Conservation (phyloP, 1,139 yeast species). For the Debaryomyces psychrophilus region DNA sequence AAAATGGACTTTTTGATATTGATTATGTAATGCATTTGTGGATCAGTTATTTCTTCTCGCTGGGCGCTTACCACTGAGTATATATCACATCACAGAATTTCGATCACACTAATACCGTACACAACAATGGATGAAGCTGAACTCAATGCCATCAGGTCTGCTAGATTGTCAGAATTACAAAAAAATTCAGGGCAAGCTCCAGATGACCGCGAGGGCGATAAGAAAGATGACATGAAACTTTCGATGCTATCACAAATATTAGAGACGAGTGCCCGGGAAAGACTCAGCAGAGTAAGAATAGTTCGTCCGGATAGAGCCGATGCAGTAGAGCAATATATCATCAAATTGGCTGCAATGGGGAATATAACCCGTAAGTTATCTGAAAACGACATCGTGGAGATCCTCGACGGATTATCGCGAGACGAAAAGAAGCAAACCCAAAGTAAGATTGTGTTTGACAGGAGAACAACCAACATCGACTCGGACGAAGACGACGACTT, state of each 20-base stretch:
- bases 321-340: conserved; percentile 82
- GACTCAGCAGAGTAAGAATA: conserved; percentile 82
- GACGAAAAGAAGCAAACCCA: conserved; percentile 67
- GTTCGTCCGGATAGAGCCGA: conserved; percentile 91
- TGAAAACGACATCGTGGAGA: conserved; percentile 80
- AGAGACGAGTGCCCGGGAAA: conserved; percentile 82
- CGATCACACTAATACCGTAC: background rate
- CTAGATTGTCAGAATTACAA: conserved; percentile 82
- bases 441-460: conserved; percentile 55
- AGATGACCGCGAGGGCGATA: conserved; percentile 9
- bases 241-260: conserved; percentile 67
- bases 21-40: conserved; percentile 1
- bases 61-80: background rate
- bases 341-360: conserved; percentile 77
- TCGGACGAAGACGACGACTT: conserved; percentile 32
- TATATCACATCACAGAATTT: background rate
- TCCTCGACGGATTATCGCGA: conserved; percentile 80
- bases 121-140: conserved; percentile 71
- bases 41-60: conserved; percentile 1
- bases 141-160: conserved; percentile 84
- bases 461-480: conserved; percentile 25
- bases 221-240: conserved; percentile 35
- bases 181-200: conserved; percentile 42
- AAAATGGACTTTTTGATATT: background rate
- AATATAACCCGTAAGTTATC: conserved; percentile 70